Conservation (phyloP, 2,329 filamentous ascomycete genomes). For the Colletotrichum tanaceti region DNA sequence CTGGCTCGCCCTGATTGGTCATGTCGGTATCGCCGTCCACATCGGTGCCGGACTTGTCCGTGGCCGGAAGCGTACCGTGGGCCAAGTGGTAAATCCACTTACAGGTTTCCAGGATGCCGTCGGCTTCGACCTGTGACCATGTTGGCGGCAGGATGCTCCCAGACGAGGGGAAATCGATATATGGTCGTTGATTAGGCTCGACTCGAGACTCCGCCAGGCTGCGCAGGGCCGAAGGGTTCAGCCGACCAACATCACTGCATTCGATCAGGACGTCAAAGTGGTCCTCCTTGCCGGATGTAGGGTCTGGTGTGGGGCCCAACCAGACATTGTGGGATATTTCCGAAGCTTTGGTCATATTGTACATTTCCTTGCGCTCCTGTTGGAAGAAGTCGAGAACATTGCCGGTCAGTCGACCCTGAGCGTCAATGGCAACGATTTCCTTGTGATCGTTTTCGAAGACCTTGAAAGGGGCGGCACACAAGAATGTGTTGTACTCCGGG, state of each 20-base stretch:
- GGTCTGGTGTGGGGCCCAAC: constrained; percentile 87
- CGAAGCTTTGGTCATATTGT: constrained; percentile 87
- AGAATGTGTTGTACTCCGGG: constrained; percentile 86
- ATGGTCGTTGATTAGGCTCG: constrained; percentile 49
- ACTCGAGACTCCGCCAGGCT: constrained; percentile 68
- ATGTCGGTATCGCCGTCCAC: constrained; percentile 69
- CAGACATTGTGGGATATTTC: constrained; percentile 92
- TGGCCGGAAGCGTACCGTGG: constrained; percentile 65
- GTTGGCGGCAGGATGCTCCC: constrained; percentile 90
- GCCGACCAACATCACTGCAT: constrained; percentile 83
- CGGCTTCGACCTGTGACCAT: constrained; percentile 84
- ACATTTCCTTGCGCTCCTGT: constrained; percentile 93
- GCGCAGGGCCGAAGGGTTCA: constrained; percentile 76
- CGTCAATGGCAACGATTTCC: constrained; percentile 80
- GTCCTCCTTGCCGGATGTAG: constrained; percentile 66
- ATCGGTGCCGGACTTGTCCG: constrained; percentile 46
- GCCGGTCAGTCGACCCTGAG: constrained; percentile 76
- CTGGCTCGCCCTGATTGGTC: constrained; percentile 45
- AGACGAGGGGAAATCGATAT: constrained; percentile 88
- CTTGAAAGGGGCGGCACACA: constrained; percentile 72
- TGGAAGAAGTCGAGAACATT: constrained; percentile 88
- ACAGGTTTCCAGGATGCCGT: constrained; percentile 86
- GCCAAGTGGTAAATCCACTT: constrained; percentile 90
- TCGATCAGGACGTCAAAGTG: constrained; percentile 89
- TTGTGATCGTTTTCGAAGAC: constrained; percentile 78